These are phyloP conservation scores for Solanum arcanum DNA, from an alignment of 257 asterid species.

Conservation along the genomic window DNA sequence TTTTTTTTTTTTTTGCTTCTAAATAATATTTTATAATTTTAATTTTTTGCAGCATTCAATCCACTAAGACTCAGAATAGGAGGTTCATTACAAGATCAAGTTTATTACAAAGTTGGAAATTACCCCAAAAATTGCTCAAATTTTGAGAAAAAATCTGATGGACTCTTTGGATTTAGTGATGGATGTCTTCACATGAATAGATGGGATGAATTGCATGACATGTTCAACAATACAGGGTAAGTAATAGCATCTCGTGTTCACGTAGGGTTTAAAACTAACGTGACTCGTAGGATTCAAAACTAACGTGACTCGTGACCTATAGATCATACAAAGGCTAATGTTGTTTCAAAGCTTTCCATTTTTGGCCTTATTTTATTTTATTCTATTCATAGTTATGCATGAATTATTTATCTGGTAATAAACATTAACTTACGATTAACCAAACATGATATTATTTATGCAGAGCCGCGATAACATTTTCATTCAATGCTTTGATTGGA, in stretches of 20 bases:
- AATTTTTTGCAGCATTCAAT: slow-evolving; percentile 29
- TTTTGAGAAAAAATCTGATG: slow-evolving; percentile 18
- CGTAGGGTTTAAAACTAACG: neutral
- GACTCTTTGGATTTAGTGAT: slow-evolving; percentile 40
- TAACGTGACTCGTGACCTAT: too few species aligned
- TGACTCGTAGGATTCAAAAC: too few species aligned
- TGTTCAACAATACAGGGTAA: slow-evolving; percentile 54
- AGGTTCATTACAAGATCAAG: slow-evolving; percentile 69
- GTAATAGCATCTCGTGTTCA: neutral
- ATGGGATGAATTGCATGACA: slow-evolving; percentile 54
- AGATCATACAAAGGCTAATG: too few species aligned
- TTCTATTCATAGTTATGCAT: neutral
- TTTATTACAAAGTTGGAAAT: slow-evolving; percentile 41
- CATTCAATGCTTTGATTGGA: slow-evolving; percentile 68
- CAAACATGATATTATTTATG: neutral
- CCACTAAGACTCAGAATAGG: slow-evolving; percentile 61
- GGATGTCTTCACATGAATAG: slow-evolving; percentile 63
- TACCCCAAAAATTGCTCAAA: slow-evolving; percentile 33
- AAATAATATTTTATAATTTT: neutral
- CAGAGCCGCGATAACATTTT: slow-evolving; percentile 58
- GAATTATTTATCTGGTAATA: neutral
- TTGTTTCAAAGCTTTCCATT: neutral
- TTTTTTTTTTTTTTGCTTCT: neutral
- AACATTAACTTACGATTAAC: neutral
- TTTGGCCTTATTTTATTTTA: neutral